Conservation (phyloP, 176 grass and related monocot species). For the Melocanna baccifera region DNA sequence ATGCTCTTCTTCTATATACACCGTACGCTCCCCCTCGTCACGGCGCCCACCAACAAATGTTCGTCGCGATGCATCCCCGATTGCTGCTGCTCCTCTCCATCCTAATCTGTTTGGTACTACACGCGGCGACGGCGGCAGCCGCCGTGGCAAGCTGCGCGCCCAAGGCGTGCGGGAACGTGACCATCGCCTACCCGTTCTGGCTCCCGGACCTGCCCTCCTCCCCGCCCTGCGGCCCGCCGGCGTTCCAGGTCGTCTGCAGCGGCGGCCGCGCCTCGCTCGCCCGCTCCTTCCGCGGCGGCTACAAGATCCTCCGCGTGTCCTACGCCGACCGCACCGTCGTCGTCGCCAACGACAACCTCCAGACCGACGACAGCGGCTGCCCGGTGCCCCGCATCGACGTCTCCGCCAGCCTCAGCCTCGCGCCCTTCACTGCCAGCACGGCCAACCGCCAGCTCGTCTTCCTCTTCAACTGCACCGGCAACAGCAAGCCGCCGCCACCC, state of each 20-base stretch:
- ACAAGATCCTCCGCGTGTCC: conserved; percentile 42
- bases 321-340: conserved; percentile 38
- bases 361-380: conserved; percentile 31
- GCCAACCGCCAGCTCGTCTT: conserved; percentile 54
- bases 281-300: conserved; percentile 8
- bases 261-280: not conserved
- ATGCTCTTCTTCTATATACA: too few species aligned
- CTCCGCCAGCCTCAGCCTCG: conserved; percentile 43
- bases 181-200: conserved; percentile 78
- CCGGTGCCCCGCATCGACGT: conserved; percentile 33
- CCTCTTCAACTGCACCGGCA: conserved; percentile 48
- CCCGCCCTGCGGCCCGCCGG: conserved; percentile 33
- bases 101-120: not conserved
- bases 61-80: not conserved
- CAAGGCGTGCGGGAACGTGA: too few species aligned
- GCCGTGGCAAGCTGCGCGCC: conserved; percentile 16
- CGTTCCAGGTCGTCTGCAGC: conserved; percentile 46
- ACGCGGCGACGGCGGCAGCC: not conserved
- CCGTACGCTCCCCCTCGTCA: not conserved
- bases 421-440: conserved; percentile 27
- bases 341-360: conserved; percentile 38
- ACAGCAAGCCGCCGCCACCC: not conserved
- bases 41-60: not conserved
- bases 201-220: not conserved
- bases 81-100: not conserved